Conservation (phyloP, 371 early-diverging fungal genomes). For the Circinella minor region DNA sequence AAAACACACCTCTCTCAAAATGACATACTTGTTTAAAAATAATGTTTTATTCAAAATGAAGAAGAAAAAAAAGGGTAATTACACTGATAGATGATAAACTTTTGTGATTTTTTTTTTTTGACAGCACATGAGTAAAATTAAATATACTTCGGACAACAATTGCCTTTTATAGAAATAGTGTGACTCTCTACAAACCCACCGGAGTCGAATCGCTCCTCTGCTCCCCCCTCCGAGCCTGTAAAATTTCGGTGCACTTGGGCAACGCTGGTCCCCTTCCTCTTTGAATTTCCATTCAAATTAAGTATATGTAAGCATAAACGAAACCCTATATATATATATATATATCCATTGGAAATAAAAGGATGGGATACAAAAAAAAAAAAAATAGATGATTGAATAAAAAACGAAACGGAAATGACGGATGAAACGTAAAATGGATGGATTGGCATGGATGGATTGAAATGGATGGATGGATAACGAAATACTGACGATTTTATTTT, state of each 20-base stretch:
- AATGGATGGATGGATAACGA: constrained; percentile 8
- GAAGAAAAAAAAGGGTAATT: no score
- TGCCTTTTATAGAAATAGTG: neutral
- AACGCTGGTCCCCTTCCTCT: constrained; percentile 17
- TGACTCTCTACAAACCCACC: neutral
- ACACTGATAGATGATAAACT: no score
- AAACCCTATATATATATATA: neutral
- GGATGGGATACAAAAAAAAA: constrained; percentile 9
- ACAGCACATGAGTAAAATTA: no score
- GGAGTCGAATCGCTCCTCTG: no score
- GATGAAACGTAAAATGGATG: constrained; percentile 18
- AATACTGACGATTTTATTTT: constrained; percentile 4
- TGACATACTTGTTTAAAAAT: no score
- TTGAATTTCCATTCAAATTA: constrained; percentile 23
- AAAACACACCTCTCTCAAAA: no score
- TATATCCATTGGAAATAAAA: neutral
- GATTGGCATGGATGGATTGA: constrained; percentile 19
- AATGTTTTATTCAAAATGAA: no score
- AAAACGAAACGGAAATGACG: constrained; percentile 3
- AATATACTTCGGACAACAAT: neutral
- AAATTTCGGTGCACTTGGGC: constrained; percentile 3
- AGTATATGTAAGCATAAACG: constrained; percentile 21
- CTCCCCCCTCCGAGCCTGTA: neutral
- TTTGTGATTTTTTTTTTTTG: no score
- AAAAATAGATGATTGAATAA: constrained; percentile 8